Conservation (phyloP, 2,329 filamentous ascomycete genomes). For the Iodosphaeria phyllophila region DNA sequence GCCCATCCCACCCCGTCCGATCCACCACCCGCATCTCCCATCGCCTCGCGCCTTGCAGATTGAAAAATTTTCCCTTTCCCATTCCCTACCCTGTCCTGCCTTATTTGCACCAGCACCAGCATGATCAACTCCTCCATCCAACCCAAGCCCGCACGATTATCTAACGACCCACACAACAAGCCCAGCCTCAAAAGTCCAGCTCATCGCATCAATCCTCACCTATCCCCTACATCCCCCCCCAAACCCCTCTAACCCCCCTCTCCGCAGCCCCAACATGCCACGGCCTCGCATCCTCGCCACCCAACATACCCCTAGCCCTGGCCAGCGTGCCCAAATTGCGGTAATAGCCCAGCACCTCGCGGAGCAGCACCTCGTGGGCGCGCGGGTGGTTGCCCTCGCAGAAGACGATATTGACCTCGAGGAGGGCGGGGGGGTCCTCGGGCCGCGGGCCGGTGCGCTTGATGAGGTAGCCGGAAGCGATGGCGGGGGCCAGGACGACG, state of each 20-base stretch:
- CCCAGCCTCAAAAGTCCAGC: too few species aligned
- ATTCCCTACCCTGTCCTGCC: too few species aligned
- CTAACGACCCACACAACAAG: too few species aligned
- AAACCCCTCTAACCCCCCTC: constrained; percentile 47
- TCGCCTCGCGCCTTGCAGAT: too few species aligned
- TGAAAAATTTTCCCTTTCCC: too few species aligned
- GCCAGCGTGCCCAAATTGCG: constrained; percentile 51
- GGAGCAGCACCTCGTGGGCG: constrained; percentile 42
- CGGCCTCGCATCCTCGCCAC: constrained; percentile 45
- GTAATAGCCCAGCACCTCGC: constrained; percentile 54
- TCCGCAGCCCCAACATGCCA: constrained; percentile 62
- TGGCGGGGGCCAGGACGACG: constrained; percentile 33
- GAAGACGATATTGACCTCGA: constrained; percentile 47
- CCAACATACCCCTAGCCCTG: constrained; percentile 42
- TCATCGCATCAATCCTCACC: not conserved
- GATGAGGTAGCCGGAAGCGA: constrained; percentile 46
- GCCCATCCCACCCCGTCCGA: too few species aligned
- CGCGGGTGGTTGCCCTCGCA: constrained; percentile 31
- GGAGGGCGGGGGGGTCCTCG: constrained; percentile 38
- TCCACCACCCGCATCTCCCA: too few species aligned
- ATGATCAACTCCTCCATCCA: too few species aligned
- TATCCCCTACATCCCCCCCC: constrained; percentile 36
- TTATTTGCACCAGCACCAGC: too few species aligned
- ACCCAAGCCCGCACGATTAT: too few species aligned
- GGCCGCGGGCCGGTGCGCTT: constrained; percentile 37